Evolutionary conservation across 345 rosid species (phyloP), one percentile per base, ranked within the genome.

Genomic region (Populus tremula): DNA sequence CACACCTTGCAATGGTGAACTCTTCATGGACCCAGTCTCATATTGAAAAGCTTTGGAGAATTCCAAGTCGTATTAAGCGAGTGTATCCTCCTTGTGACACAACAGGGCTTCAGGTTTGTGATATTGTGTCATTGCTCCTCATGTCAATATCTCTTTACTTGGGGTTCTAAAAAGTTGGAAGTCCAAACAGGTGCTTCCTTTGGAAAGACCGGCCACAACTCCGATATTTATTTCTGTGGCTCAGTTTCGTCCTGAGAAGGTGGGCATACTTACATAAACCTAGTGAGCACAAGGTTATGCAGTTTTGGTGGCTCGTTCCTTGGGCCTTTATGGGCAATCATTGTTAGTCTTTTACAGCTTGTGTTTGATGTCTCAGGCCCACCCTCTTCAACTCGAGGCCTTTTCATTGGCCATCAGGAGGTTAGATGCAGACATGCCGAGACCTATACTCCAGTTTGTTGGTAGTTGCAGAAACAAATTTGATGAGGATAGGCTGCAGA

Each of bases 181-280:
- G 45, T 35, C 35, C 65, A 67, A 71, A 75, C 88, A 96, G 99
- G 87, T 36, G 1, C 91, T 93, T 86, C 90, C 99, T 76, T 80
- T 92, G 83, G 90, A 91, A 86, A 85, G 98, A 84, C 78, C 92
- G 12, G 76, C 80, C n/a, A 80, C 84, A 79, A 77, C 76, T 63
- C 98, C 98, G 10, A 77, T 76, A 35, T 83, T 96, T 66, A 91
- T 96, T 78, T 96, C 97, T 0, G 94, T 96, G 69, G 96, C 98
- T 39, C 99, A 96, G 71, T 96, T 96, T 86, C 98, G 98, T 81
- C 99, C 98, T 66, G 99, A 96, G 94, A 96, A 96, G 99, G 99
- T 96, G 88, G 81, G 90, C 70, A 87, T 74, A 67, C 78, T 84
- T 84, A 43, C 65, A 67, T 79, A 72, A 81, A 79, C 78, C 79